Percentiles rank a stretch among this genome's conserved stretches.
Conservation (phyloP, 108 stramenopile species). For the Parietichytrium sp. region DNA sequence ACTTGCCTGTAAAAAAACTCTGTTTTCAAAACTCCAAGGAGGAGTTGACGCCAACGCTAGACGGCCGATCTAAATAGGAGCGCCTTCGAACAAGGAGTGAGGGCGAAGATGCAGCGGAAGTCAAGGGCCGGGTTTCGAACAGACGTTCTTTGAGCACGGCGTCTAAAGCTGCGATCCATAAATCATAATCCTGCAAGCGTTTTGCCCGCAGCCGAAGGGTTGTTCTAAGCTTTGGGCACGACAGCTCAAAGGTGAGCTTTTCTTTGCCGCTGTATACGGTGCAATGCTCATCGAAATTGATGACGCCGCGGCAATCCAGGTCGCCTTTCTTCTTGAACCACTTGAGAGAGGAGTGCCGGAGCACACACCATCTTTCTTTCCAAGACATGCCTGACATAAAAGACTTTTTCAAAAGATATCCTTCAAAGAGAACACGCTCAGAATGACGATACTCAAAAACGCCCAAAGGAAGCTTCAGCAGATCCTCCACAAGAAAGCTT, state of each 20-base stretch:
- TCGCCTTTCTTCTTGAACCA: not conserved
- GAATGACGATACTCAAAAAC: not conserved
- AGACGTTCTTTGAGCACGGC: too few species aligned
- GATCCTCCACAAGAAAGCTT: not conserved
- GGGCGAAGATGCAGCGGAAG: too few species aligned
- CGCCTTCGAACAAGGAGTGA: too few species aligned
- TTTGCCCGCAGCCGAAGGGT: not conserved
- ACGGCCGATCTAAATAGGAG: too few species aligned
- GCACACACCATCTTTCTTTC: not conserved
- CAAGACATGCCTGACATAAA: not conserved
- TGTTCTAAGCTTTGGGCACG: not conserved
- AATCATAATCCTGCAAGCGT: too few species aligned
- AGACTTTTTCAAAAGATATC: not conserved
- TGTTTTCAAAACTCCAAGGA: too few species aligned
- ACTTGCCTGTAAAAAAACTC: too few species aligned
- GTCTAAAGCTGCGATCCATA: too few species aligned
- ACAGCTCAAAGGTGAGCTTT: not conserved
- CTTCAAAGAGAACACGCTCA: not conserved
- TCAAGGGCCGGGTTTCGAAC: too few species aligned
- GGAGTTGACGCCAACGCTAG: too few species aligned
- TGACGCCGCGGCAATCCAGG: not conserved
- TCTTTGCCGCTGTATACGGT: constrained; percentile 2
- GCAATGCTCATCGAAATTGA: not conserved
- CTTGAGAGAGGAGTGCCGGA: not conserved
- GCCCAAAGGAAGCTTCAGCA: not conserved